Evolutionary conservation across 768 basidiomycete genomes (phyloP).

Genomic region (Collybia sordida): DNA sequence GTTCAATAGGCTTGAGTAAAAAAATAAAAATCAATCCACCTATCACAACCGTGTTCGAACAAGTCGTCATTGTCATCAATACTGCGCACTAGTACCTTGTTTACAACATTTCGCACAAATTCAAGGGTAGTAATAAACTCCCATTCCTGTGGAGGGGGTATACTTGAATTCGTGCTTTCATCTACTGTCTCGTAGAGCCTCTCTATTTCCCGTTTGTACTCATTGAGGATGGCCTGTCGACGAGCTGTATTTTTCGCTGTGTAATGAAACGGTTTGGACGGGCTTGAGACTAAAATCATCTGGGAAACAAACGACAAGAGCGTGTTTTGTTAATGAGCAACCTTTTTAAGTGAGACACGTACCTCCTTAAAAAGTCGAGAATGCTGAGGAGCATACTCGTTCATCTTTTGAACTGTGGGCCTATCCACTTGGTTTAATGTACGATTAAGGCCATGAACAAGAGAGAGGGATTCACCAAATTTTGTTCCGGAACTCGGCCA

Average conservation of each 20-base stretch:
- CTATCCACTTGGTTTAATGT: slow-evolving; percentile 13
- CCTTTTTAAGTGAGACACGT: too few relatives aligned
- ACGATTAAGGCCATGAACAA: too few relatives aligned
- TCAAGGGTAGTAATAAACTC: slow-evolving; percentile 12
- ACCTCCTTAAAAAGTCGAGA: slow-evolving; percentile 42
- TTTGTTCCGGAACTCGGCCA: slow-evolving; percentile 29
- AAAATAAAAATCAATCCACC: slow-evolving; percentile 28
- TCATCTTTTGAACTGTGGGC: slow-evolving; percentile 40
- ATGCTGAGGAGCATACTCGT: slow-evolving; percentile 35
- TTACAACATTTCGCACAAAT: slow-evolving; percentile 13
- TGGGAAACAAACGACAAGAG: slow-evolving; percentile 12
- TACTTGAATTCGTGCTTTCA: background rate
- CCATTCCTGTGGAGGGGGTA: slow-evolving; percentile 5
- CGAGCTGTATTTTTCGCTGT: slow-evolving; percentile 45
- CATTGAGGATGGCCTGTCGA: slow-evolving; percentile 34
- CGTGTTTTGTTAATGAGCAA: too few relatives aligned
- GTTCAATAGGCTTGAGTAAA: slow-evolving; percentile 33
- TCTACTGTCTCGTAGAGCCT: slow-evolving; percentile 24
- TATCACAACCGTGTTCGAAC: slow-evolving; percentile 35
- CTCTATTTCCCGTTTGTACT: slow-evolving; percentile 41
- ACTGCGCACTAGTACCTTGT: slow-evolving; percentile 18
- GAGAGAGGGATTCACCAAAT: slow-evolving; percentile 24
- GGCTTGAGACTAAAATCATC: slow-evolving; percentile 45
- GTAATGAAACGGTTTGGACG: slow-evolving; percentile 40
- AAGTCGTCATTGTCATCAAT: slow-evolving; percentile 19